Evolutionary conservation across 805 yeast genomes (phyloP).

Genomic region (Wickerhamiella lipophila): DNA sequence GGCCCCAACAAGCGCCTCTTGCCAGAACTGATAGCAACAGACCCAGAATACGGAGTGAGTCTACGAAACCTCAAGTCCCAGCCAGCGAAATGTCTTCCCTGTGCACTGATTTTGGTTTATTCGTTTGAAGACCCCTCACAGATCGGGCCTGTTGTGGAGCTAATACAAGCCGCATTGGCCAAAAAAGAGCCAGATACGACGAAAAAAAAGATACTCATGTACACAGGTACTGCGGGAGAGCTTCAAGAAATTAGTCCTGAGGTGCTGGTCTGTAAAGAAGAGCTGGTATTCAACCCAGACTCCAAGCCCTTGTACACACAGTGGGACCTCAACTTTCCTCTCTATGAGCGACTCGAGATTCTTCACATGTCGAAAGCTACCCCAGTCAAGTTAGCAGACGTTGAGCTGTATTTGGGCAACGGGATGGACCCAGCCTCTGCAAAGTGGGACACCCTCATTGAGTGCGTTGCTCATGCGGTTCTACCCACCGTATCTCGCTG

Average conservation of each 20-base stretch:
- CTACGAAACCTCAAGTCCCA: constrained; percentile 80
- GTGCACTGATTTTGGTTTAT: constrained; percentile 70
- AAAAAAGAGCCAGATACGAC: constrained; percentile 14
- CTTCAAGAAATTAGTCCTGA: constrained; percentile 17
- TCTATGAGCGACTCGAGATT: constrained; percentile 72
- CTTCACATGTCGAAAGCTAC: constrained; percentile 75
- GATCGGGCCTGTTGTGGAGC: constrained; percentile 5
- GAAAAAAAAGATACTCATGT: constrained; percentile 14
- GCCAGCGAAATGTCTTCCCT: constrained; percentile 60
- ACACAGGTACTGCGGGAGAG: constrained; percentile 3
- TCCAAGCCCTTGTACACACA: constrained; percentile 20
- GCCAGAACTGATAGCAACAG: constrained; percentile 47
- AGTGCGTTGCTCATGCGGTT: constrained; percentile 25
- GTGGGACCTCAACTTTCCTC: constrained; percentile 39
- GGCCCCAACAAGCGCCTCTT: constrained; percentile 22
- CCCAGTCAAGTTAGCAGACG: constrained; percentile 27
- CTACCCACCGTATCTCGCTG: constrained; percentile 18
- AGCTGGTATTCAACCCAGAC: constrained; percentile 14
- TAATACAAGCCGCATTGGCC: constrained; percentile 14
- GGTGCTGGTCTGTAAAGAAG: constrained; percentile 18
- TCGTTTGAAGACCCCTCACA: constrained; percentile 33
- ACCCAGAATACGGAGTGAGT: constrained; percentile 61
- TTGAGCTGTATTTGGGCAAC: constrained; percentile 71
- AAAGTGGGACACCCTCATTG: constrained; percentile 29
- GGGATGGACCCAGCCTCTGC: constrained; percentile 40